Conservation (phyloP, 2,329 filamentous ascomycete species). For the Colletotrichum sojae region DNA sequence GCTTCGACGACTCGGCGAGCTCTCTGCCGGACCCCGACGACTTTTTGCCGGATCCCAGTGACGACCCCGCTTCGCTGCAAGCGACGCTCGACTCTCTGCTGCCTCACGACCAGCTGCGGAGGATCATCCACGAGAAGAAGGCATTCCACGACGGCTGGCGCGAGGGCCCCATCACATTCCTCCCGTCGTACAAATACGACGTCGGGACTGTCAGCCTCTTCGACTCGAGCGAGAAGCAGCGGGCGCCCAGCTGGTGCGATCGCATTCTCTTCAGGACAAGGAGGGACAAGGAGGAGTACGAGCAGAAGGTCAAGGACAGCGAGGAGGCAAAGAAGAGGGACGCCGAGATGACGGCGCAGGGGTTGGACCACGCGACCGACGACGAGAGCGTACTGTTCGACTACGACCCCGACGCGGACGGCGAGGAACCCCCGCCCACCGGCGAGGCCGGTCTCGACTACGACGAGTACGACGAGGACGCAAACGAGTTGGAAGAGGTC, state of each 20-base stretch:
- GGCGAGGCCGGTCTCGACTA: conserved; percentile 68
- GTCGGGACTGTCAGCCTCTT: conserved; percentile 93
- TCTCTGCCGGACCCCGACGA: conserved; percentile 75
- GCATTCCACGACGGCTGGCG: conserved; percentile 93
- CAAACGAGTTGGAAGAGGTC: conserved; percentile 62
- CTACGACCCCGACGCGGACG: conserved; percentile 87
- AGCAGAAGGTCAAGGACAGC: conserved; percentile 74
- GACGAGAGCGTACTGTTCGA: conserved; percentile 91
- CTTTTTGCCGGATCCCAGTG: conserved; percentile 75
- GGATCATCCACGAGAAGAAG: conserved; percentile 81
- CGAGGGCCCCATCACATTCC: conserved; percentile 88
- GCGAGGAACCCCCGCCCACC: conserved; percentile 56
- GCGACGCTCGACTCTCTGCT: conserved; percentile 90
- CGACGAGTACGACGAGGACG: conserved; percentile 68
- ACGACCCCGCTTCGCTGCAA: conserved; percentile 88
- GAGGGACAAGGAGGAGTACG: conserved; percentile 76
- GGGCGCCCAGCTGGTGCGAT: conserved; percentile 97
- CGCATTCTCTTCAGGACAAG: conserved; percentile 89
- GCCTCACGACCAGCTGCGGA: conserved; percentile 88
- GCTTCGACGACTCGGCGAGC: conserved; percentile 56
- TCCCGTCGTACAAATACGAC: conserved; percentile 98
- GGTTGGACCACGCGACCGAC: conserved; percentile 79
- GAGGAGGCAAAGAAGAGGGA: conserved; percentile 79
- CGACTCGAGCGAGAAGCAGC: conserved; percentile 94
- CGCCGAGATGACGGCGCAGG: conserved; percentile 86